These are phyloP conservation scores for Triangularia verruculosa DNA, from an alignment of 2,329 filamentous ascomycete genomes.

Conservation along the genomic window DNA sequence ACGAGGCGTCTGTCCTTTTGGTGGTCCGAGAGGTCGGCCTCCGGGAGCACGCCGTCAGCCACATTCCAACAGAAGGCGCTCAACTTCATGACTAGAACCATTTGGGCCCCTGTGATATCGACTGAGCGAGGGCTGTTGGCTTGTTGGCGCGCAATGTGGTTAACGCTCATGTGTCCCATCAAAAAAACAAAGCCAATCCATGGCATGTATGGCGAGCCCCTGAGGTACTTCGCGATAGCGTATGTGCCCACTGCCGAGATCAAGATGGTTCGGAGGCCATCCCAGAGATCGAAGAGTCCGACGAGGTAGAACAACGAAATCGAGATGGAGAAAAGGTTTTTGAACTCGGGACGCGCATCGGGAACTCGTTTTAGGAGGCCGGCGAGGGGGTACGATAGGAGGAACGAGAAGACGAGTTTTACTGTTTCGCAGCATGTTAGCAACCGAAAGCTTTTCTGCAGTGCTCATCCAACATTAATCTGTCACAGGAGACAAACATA, in stretches of 20 bases:
- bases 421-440: constrained; percentile 51
- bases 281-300: constrained; percentile 90
- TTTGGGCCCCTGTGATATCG: constrained; percentile 93
- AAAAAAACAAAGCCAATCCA: constrained; percentile 93
- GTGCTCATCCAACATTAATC: not conserved
- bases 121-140: constrained; percentile 62
- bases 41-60: constrained; percentile 80
- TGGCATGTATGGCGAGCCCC: constrained; percentile 86
- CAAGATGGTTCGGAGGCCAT: constrained; percentile 72
- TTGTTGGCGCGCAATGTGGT: constrained; percentile 79
- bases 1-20: constrained; percentile 79
- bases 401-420: constrained; percentile 86
- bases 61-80: constrained; percentile 98
- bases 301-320: constrained; percentile 87
- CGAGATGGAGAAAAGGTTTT: constrained; percentile 80
- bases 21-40: constrained; percentile 75
- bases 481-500: constrained; percentile 25
- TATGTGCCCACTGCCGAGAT: constrained; percentile 80
- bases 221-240: constrained; percentile 75
- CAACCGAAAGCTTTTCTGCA: not conserved
- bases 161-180: constrained; percentile 93
- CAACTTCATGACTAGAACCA: constrained; percentile 98
- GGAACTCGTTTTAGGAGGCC: constrained; percentile 86
- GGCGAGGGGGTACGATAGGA: constrained; percentile 89
- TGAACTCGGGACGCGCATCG: constrained; percentile 75